Evolutionary conservation across 2,329 filamentous ascomycete species (phyloP), one percentile per base, ranked within the genome.

Genomic region (Exophiala alcalophila): DNA sequence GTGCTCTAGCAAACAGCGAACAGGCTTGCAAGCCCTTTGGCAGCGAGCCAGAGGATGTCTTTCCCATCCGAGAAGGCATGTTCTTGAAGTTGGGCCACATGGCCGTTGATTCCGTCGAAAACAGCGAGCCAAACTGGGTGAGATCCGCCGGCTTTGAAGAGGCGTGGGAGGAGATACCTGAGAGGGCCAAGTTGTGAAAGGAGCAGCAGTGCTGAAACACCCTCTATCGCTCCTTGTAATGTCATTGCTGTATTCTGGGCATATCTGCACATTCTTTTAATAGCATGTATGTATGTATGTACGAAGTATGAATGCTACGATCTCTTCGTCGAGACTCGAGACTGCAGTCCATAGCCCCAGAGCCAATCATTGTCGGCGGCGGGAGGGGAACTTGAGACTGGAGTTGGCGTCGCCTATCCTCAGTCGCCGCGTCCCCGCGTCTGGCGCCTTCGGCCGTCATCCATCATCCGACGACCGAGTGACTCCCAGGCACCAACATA

Each of bases 1-100:
- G 89, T 21, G 82, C 86, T 1, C 62, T 92, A 12, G 75, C 76
- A 3, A 65, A 88, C 55, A 86, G 79, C 1, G 71, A 83, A 64
- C 66, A 64, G 65, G 77, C 61, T 2, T 69, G 65, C 34, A 53
- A 57, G 27, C 50, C 56, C 11, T 65, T 61, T 44, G 64, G 69
- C 39, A 53, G 40, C 18, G 53, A 60, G 27, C 54, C 44, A 23
- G 55, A 61, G 20, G 48, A 57, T 7, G 52, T 55, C 1, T 62
- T 69, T 42, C 52, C 52, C 11, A 61, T 72, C 18, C 60, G 61
- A 19, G 67, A 62, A 1, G 44, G 45, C 35, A 65, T 65, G 61
- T 73, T 69, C 68, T 51, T 69, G 43, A 63, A 64, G 50, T 58
- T 70, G 50, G 69, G 57, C 3, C 68, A 71, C 47, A 66, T 70